A percentile compares a stretch with the other conserved stretches of the same genome.
Conservation (phyloP, 805 yeast species). For the Metschnikowia rubicola region DNA sequence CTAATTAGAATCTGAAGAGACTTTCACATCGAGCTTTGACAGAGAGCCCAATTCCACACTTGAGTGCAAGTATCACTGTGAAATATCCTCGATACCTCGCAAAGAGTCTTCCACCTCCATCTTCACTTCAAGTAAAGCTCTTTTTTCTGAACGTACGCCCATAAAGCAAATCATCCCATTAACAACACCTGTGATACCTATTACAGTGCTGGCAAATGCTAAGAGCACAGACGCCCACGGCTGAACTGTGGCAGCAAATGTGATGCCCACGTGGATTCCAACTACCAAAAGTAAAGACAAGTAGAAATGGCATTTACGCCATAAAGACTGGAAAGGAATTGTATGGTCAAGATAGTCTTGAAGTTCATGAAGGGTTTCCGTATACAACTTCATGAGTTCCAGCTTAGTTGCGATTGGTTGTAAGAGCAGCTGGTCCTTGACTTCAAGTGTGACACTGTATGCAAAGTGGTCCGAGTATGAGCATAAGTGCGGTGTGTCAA, state of each 20-base stretch:
- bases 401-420: constrained; percentile 6
- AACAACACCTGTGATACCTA: constrained; percentile 63
- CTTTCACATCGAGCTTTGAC: too few relatives aligned
- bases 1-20: too few relatives aligned
- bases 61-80: too few relatives aligned
- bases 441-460: constrained; percentile 38
- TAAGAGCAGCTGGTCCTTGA: constrained; percentile 11
- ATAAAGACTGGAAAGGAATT: constrained; percentile 55
- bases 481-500: constrained; percentile 51
- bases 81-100: constrained; percentile 1
- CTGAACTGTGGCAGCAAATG: constrained; percentile 54
- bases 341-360: constrained; percentile 35
- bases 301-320: constrained; percentile 67
- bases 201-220: constrained; percentile 49
- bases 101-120: constrained; percentile 51
- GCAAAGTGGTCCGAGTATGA: constrained; percentile 95
- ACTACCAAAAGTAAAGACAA: constrained; percentile 43
- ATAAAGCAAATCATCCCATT: constrained; percentile 76
- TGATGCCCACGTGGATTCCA: constrained; percentile 51
- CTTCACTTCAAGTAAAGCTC: constrained; percentile 75
- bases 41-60: too few relatives aligned
- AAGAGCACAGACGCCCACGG: constrained; percentile 69
- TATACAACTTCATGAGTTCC: constrained; percentile 35
- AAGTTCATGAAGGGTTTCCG: constrained; percentile 11
- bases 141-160: constrained; percentile 75